Evolutionary conservation across 345 rosid genomes (phyloP), one percentile per base, ranked within the genome.

Genomic region (Orychophragmus violaceus): DNA sequence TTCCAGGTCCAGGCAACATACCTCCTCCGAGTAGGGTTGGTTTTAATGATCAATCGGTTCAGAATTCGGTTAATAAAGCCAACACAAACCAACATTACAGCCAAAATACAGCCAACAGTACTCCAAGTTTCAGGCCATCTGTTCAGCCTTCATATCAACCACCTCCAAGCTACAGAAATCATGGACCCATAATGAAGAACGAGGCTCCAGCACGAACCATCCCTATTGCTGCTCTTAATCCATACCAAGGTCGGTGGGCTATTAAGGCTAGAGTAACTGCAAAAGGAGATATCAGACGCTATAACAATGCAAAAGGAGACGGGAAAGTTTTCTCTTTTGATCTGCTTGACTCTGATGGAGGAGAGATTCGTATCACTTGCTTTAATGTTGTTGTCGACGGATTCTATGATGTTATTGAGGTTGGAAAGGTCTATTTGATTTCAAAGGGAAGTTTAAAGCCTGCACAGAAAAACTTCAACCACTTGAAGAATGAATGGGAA

Each of bases 181-280:
- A 80, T 62, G 96, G 96, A 46, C 68, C 96, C 51, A 85, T 88
- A 66, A 54, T 91, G 90, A 91, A 85, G 81, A 91, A 88, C 45
- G 97, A 88, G 75, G 96, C 97, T 64, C 88, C 94, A 35, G 87
- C 96, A 42, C 76, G 90, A 19, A 79, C 88, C 58, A 82, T 88
- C 49, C 96, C 91, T 49, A 88, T 91, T 59, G 66, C 87, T 79
- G 91, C 97, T 64, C 70, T 86, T 71, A 91, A 86, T 82, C 96
- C 96, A 50, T 91, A 91, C 77, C 97, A 87, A 71, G 97, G 94
- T 17, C 77, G 91, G 62, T 87, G 96, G 97, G 96, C 96, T 67
- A 85, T 91, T 70, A 91, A 85, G 82, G 97, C 94, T 70, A 82
- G 94, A 75, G 88, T 91, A 55, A 91, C 96, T 69, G 94, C 94